Evolutionary conservation across 208 protist species (phyloP).

Genomic region (Leishmania amazonensis): DNA sequence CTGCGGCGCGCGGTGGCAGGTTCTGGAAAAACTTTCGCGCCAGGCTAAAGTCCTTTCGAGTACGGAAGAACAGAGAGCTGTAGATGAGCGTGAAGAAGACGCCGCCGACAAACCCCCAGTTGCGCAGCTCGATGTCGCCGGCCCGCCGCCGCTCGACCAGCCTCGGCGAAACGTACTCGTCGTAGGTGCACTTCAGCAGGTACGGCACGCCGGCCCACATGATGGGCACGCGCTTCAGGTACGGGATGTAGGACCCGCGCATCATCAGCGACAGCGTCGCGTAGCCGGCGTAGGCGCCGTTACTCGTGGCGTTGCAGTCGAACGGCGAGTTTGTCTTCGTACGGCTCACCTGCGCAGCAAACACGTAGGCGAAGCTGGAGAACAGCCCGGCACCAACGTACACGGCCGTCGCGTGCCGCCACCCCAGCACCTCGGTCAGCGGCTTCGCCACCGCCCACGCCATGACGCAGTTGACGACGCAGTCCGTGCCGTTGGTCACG

Average conservation of each 20-base stretch:
- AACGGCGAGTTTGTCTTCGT: constrained; percentile 55
- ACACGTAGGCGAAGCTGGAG: constrained; percentile 85
- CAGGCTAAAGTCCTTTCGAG: constrained; percentile 43
- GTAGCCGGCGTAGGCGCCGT: constrained; percentile 78
- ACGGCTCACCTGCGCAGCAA: constrained; percentile 54
- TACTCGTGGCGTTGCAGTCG: constrained; percentile 72
- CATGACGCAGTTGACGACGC: constrained; percentile 57
- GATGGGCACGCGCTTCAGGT: constrained; percentile 49
- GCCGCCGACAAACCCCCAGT: constrained; percentile 85
- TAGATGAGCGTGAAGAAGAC: constrained; percentile 84
- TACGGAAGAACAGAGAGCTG: constrained; percentile 65
- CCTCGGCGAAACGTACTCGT: constrained; percentile 77
- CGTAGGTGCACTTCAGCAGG: constrained; percentile 71
- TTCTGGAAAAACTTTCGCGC: constrained; percentile 37
- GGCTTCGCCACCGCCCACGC: constrained; percentile 69
- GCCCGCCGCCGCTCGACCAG: constrained; percentile 52
- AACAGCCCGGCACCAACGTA: constrained; percentile 77
- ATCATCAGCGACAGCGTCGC: constrained; percentile 70
- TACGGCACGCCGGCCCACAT: constrained; percentile 63
- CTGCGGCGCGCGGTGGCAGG: constrained; percentile 11
- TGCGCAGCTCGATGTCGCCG: constrained; percentile 70
- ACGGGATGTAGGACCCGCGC: constrained; percentile 66
- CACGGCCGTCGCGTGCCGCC: constrained; percentile 50
- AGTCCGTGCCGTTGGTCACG: constrained; percentile 56
- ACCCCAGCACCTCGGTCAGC: constrained; percentile 58